Evolutionary conservation across 2,329 filamentous ascomycete genomes (phyloP), one percentile per base, ranked within the genome.

Genomic region (Pestalotiopsis sp.): DNA sequence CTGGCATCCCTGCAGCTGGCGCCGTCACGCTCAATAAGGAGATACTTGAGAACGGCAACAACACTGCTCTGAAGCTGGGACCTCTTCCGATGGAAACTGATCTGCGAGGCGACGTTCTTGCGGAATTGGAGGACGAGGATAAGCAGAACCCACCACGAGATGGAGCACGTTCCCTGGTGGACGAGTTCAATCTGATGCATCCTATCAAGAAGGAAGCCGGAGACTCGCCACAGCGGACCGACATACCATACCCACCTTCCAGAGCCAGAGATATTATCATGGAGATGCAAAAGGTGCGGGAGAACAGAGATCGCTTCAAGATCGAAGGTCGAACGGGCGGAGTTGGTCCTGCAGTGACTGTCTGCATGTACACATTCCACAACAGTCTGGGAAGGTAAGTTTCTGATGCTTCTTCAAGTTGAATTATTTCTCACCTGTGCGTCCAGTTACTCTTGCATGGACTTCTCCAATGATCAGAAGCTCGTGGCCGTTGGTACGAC

Each of bases 331-430:
- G 92, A 41, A 95, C 93, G 13, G 93, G 94, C 17, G 95, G 95
- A 9, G 88, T 95, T 64, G 94, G 95, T 14, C 90, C 94, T 67
- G 91, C 91, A 31, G 86, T 98, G 69, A 97, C 94, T 75, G 91
- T 97, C 27, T 96, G 93, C 84, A 98, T 98, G 93, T 98, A 97
- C 79, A 99, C 96, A 0, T 97, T 98, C 77, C 96, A 99, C 84
- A 99, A 99, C 80, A 97, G 93, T 0, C 91, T 94, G 71, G 94
- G 97, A 80, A 92, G 90, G 93, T 95, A 82, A 84, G 89, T 80
- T 59, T n/a, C 23, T 25, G 13, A 52, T 23, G 27, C 41, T 12
- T 11, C 7, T 12, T 12, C 31, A 27, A 1, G 6, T 27, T 27
- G 20, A 6, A n/a, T n/a, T 60, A 23, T 31, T 25, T 13, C 27